Evolutionary conservation across 805 yeast species (phyloP).

Genomic region (Starmera quercuum): DNA sequence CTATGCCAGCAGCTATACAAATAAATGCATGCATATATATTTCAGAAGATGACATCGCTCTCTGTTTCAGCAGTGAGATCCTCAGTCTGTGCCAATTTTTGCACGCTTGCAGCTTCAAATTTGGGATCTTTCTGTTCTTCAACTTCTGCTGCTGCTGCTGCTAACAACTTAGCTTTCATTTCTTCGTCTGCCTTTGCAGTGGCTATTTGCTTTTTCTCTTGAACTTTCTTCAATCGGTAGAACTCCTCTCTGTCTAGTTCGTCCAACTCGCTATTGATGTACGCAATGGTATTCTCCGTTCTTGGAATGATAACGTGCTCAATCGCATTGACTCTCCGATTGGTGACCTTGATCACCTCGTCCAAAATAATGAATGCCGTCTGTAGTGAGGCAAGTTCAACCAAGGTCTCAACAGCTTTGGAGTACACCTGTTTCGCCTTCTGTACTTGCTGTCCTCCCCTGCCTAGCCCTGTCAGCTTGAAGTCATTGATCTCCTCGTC

Average conservation of each 20-base stretch:
- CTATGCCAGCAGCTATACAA: too few relatives aligned
- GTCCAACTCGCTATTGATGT: slow-evolving; percentile 93
- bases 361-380: slow-evolving; percentile 95
- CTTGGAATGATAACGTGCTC: slow-evolving; percentile 97
- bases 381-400: slow-evolving; percentile 91
- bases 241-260: slow-evolving; percentile 98
- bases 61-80: slow-evolving; percentile 30
- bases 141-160: slow-evolving; percentile 13
- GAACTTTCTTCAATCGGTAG: slow-evolving; percentile 88
- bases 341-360: slow-evolving; percentile 96
- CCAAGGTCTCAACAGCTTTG: slow-evolving; percentile 93
- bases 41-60: slow-evolving; percentile 39
- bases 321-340: slow-evolving; percentile 96
- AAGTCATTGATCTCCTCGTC: slow-evolving; percentile 87
- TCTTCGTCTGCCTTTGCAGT: slow-evolving; percentile 21
- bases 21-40: slow-evolving; percentile 1
- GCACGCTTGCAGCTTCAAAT: slow-evolving; percentile 10
- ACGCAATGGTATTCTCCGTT: slow-evolving; percentile 88
- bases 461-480: slow-evolving; percentile 92
- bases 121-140: slow-evolving; percentile 9
- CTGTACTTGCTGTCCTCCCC: slow-evolving; percentile 98
- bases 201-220: slow-evolving; percentile 21
- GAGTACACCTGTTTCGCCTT: slow-evolving; percentile 90
- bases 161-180: slow-evolving; percentile 21
- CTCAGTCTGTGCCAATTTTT: slow-evolving; percentile 7